phyloP scores from a whole-genome alignment of 2,329 filamentous ascomycete species.

The Fusarium scirpi region DNA sequence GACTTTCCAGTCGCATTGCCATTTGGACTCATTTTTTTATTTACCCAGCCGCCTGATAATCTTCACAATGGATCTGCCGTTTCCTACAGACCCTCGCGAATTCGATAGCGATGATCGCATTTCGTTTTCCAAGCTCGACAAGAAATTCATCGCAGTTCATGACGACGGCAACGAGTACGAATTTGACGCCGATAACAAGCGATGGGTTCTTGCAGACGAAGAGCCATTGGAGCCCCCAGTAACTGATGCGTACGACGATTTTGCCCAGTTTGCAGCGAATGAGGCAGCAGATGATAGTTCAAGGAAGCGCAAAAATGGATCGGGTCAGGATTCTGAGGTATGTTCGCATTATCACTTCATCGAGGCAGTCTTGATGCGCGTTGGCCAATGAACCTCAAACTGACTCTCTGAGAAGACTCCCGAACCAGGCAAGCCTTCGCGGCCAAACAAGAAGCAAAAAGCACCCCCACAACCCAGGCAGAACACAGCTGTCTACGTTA shows the following conservation, averaged over 20 bases:
- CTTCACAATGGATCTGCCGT: conserved; percentile 53
- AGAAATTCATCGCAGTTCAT: conserved; percentile 85
- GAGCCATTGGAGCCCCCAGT: conserved; percentile 55
- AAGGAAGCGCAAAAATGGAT: conserved; percentile 60
- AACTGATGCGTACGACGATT: conserved; percentile 55
- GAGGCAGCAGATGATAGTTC: conserved; percentile 44
- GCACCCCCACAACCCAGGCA: conserved; percentile 66
- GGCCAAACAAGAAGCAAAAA: conserved; percentile 61
- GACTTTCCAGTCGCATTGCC: conserved; percentile 5
- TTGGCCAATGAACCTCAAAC: background rate
- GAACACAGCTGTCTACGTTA: conserved; percentile 94
- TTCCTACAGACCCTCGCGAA: conserved; percentile 71
- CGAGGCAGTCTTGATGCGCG: background rate
- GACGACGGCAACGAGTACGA: conserved; percentile 88
- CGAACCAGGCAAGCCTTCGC: conserved; percentile 53
- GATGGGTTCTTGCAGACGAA: conserved; percentile 78
- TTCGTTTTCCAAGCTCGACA: conserved; percentile 85
- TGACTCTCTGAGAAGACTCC: conserved; percentile 38
- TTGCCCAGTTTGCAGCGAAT: conserved; percentile 43
- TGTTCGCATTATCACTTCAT: conserved; percentile 41
- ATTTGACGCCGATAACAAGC: conserved; percentile 76
- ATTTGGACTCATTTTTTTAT: background rate
- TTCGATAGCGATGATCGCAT: conserved; percentile 86
- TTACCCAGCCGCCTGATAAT: background rate
- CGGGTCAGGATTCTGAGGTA: conserved; percentile 57